Evolutionary conservation across 371 early-diverging fungal genomes (phyloP).

Genomic region (Zychaea mexicana): DNA sequence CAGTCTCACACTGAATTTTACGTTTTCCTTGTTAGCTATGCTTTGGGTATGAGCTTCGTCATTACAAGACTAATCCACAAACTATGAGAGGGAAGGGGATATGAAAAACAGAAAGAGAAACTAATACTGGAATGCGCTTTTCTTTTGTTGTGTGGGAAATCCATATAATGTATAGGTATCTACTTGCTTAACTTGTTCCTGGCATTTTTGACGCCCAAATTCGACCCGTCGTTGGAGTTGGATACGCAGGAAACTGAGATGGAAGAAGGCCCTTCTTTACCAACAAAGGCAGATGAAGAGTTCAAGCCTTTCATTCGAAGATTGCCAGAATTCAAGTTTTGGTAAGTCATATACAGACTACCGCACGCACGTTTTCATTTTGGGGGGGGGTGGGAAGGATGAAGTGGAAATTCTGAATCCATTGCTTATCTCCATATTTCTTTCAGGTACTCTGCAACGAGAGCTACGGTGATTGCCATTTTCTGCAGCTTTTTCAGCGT

Average conservation of each 20-base stretch:
- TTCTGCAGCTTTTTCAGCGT: slow-evolving; percentile 84
- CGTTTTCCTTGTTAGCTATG: slow-evolving; percentile 33
- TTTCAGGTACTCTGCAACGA: slow-evolving; percentile 77
- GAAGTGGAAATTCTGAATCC: too few relatives aligned
- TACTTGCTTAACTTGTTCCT: slow-evolving; percentile 94
- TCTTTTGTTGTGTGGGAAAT: not conserved
- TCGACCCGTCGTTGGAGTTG: slow-evolving; percentile 86
- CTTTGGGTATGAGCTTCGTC: slow-evolving; percentile 43
- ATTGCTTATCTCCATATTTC: too few relatives aligned
- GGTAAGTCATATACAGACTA: too few relatives aligned
- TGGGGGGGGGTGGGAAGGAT: too few relatives aligned
- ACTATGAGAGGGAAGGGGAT: not conserved
- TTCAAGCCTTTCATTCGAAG: slow-evolving; percentile 98
- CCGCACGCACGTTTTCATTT: too few relatives aligned
- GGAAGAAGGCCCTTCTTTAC: slow-evolving; percentile 80
- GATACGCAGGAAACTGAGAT: slow-evolving; percentile 73
- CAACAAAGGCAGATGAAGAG: slow-evolving; percentile 92
- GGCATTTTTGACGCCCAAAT: slow-evolving; percentile 94
- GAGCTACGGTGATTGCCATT: slow-evolving; percentile 79
- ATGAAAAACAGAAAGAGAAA: not conserved
- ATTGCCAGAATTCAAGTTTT: slow-evolving; percentile 99
- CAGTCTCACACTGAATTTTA: not conserved
- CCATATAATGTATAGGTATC: slow-evolving; percentile 75
- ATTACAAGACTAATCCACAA: not conserved
- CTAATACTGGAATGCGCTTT: not conserved